Base-by-base conservation (phyloP, 768 basidiomycete genomes). In the Russula dissimulans region DNA sequence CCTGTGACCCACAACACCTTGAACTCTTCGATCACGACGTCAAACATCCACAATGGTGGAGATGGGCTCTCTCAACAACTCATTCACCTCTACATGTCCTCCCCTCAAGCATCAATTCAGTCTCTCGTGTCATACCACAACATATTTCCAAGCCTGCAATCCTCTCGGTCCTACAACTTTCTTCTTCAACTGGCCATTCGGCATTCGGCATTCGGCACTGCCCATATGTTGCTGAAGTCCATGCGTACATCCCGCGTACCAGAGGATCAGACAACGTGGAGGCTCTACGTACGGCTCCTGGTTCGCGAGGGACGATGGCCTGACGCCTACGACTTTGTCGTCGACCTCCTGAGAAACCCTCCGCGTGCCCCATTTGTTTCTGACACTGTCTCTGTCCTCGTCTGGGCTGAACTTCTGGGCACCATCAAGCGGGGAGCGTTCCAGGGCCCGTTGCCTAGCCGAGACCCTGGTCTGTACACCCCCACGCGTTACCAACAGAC, bases 341-440 rank as follows among this genome's bases (percentile, higher is more conserved):
- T 56, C 43, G 22, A 61, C 17, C 15, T 43, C 22, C 44, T 48
- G 4, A 56, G 44, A 22, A 49, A 41, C 9, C 43, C 5, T n/a
- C 12, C 44, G 17, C 48, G 52, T n/a, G 47, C 59, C 12, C 58
- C 43, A 4, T 57, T 52, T 50, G 43, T n/a, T 52, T 46, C 51
- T 18, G 54, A 47, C 26, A 46, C 51, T n/a, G 34, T 59, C 26
- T 80, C 78, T 31, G 72, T 81, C 31, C 67, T 71, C 4, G 69
- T 88, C 53, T 87, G 84, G 86, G 59, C 81, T 46, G 85, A 88
- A 62, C 80, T 88, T 64, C 79, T 82, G 64, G 75, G 76, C 49
- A 73, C 75, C 17, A 66, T 70, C 62, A 77, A 76, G 56, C 70
- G 72, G 53, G 72, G 74, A 48, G 74, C 71, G 5, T 63, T 69